A percentile compares a stretch with the other conserved stretches of the same genome.
These are phyloP conservation scores for Atalantia buxifolia DNA, from an alignment of 345 rosid species.

Conservation along the genomic window DNA sequence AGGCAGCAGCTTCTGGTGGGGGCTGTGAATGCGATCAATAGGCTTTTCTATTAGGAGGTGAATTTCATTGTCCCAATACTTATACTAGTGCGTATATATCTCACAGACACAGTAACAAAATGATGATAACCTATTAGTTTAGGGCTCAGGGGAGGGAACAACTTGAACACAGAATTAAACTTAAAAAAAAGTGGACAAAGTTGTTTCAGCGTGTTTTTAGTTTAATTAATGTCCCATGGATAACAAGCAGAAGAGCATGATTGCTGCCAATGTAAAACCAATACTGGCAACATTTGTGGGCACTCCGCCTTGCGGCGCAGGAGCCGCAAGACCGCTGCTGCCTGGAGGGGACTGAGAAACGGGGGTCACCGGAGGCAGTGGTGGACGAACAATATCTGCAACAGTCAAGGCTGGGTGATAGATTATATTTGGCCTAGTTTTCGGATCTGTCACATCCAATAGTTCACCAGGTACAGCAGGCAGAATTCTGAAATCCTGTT, in stretches of 20 bases:
- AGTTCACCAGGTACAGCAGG: conserved; percentile 56
- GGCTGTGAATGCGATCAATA: too few species aligned
- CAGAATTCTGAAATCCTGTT: conserved; percentile 32
- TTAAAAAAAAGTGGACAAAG: too few species aligned
- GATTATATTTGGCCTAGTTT: conserved; percentile 27
- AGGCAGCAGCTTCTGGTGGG: too few species aligned
- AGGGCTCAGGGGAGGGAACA: too few species aligned
- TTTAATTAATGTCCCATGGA: conserved; percentile 4
- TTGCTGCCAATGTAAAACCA: conserved; percentile 32
- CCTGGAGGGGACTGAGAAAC: conserved; percentile 9
- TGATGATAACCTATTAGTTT: too few species aligned
- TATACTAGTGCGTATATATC: too few species aligned
- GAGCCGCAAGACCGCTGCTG: conserved; percentile 10
- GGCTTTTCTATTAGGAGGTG: too few species aligned
- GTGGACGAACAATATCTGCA: conserved; percentile 67
- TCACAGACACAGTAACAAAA: too few species aligned
- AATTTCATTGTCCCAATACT: too few species aligned
- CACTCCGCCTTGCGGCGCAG: conserved; percentile 27
- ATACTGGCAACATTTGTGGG: conserved; percentile 22
- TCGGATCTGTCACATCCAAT: conserved; percentile 15
- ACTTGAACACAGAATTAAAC: too few species aligned
- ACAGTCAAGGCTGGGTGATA: conserved; percentile 54
- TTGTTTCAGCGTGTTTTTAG: too few species aligned
- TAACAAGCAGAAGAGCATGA: conserved; percentile 28
- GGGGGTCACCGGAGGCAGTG: conserved; percentile 60